Evolutionary conservation across 805 yeast species (phyloP).

Genomic region (Jamesozyma spencerorum): DNA sequence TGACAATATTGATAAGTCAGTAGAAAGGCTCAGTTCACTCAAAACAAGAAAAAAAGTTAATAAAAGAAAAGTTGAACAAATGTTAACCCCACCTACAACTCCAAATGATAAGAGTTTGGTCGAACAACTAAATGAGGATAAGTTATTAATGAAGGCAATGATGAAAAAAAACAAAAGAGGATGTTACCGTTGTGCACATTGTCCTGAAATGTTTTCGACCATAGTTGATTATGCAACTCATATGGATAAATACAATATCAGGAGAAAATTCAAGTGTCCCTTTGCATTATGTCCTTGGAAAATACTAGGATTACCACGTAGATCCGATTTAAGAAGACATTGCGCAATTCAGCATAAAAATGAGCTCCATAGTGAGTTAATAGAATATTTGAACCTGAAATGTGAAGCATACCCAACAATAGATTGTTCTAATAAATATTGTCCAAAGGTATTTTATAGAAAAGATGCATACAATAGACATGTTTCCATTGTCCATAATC

Average conservation of each 20-base stretch:
- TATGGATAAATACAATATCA: slow-evolving; percentile 34
- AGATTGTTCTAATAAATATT: slow-evolving; percentile 29
- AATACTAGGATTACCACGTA: slow-evolving; percentile 39
- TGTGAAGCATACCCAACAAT: slow-evolving; percentile 26
- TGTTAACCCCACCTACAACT: not conserved
- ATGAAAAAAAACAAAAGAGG: slow-evolving; percentile 34
- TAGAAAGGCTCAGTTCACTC: too few relatives aligned
- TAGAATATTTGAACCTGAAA: slow-evolving; percentile 21
- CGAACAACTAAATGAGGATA: slow-evolving; percentile 25
- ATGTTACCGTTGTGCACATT: slow-evolving; percentile 40
- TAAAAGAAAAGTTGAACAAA: not conserved
- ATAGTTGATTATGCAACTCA: slow-evolving; percentile 35
- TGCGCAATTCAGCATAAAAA: slow-evolving; percentile 39
- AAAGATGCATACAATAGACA: slow-evolving; percentile 49
- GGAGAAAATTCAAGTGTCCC: slow-evolving; percentile 39
- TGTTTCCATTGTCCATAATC: slow-evolving; percentile 40
- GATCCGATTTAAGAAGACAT: slow-evolving; percentile 42
- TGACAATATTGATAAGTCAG: not conserved
- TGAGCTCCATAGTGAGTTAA: slow-evolving; percentile 22
- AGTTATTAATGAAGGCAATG: slow-evolving; percentile 22
- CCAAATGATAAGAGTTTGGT: slow-evolving; percentile 1
- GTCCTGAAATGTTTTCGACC: slow-evolving; percentile 33
- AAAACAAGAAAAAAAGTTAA: too few relatives aligned
- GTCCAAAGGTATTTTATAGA: slow-evolving; percentile 42
- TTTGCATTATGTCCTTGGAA: slow-evolving; percentile 40